Conservation (phyloP, 495 filamentous ascomycete species). For the Jackrogersella minutella region DNA sequence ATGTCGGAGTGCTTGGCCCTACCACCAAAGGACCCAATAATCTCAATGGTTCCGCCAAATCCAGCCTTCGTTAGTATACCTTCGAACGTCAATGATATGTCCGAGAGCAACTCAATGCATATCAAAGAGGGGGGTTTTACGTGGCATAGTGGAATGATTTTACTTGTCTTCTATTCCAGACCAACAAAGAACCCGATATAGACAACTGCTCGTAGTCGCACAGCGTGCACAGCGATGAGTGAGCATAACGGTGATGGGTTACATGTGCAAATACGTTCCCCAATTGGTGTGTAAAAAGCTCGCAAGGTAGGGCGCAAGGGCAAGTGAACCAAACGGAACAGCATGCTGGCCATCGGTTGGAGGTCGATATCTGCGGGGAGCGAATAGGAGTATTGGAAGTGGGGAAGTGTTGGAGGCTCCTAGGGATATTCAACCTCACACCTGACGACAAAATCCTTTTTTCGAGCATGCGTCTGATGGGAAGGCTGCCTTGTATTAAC, state of each 20-base stretch:
- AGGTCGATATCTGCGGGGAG: constrained; percentile 25
- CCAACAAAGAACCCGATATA: constrained; percentile 12
- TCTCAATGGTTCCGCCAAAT: constrained; percentile 4
- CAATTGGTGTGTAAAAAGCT: constrained; percentile 19
- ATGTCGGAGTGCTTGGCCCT: constrained; percentile 22
- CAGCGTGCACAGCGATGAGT: too few relatives aligned
- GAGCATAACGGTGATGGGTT: constrained; percentile 14
- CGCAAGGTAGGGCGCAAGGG: constrained; percentile 22
- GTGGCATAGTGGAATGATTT: constrained; percentile 21
- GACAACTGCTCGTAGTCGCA: constrained; percentile 21
- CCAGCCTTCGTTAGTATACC: constrained; percentile 18
- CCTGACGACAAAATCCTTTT: constrained; percentile 41
- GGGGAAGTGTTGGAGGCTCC: constrained; percentile 39
- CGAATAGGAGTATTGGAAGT: constrained; percentile 32
- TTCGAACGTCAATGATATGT: constrained; percentile 23
- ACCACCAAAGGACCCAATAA: constrained; percentile 17
- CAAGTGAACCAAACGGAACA: constrained; percentile 30
- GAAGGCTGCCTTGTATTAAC: constrained; percentile 11
- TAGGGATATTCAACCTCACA: constrained; percentile 33
- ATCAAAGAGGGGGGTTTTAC: constrained; percentile 10
- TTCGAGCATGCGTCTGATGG: constrained; percentile 21
- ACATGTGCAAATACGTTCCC: constrained; percentile 9
- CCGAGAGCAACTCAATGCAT: constrained; percentile 19
- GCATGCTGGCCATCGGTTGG: constrained; percentile 21
- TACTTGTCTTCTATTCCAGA: constrained; percentile 22